Percentiles rank a stretch among this genome's conserved stretches.
Evolutionary conservation across 306 rosid genomes (phyloP).

Genomic region (Cucumis hystrix): DNA sequence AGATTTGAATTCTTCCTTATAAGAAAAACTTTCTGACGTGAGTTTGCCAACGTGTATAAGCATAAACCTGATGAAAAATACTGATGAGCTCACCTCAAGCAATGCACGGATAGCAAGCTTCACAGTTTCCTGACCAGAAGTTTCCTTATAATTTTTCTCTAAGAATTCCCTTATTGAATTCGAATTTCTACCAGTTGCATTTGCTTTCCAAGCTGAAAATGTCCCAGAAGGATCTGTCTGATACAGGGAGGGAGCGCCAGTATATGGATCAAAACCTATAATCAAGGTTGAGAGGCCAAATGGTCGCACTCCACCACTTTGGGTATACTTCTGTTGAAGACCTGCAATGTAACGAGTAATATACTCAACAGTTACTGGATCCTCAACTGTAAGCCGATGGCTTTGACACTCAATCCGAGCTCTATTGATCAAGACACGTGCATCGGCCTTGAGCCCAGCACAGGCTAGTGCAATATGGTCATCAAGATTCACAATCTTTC

Average conservation of each 20-base stretch:
- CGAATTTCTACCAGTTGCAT: slow-evolving; percentile 15
- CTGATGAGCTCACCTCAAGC: slow-evolving; percentile 51
- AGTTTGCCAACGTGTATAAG: background rate
- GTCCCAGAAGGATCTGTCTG: slow-evolving; percentile 30
- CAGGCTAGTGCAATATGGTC: slow-evolving; percentile 74
- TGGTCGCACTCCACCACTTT: slow-evolving; percentile 96
- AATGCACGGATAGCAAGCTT: slow-evolving; percentile 90
- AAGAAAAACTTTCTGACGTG: background rate
- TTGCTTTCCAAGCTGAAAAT: slow-evolving; percentile 17
- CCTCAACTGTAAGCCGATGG: slow-evolving; percentile 93
- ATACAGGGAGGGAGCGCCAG: slow-evolving; percentile 34
- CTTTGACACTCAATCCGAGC: slow-evolving; percentile 96
- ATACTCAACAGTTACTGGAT: slow-evolving; percentile 90
- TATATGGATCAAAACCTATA: slow-evolving; percentile 89
- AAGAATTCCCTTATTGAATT: slow-evolving; percentile 51
- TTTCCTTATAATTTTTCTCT: slow-evolving; percentile 60
- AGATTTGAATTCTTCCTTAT: background rate
- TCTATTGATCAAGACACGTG: slow-evolving; percentile 77
- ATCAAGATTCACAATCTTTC: slow-evolving; percentile 54
- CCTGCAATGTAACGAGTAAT: slow-evolving; percentile 95
- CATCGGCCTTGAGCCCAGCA: slow-evolving; percentile 98
- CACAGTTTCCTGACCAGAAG: slow-evolving; percentile 64
- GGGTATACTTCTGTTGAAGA: slow-evolving; percentile 97
- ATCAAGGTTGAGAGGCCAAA: slow-evolving; percentile 96
- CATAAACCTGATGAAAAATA: background rate